Evolutionary conservation across 2,329 filamentous ascomycete species (phyloP), one percentile per base, ranked within the genome.

Genomic region (Fusarium newnesense): DNA sequence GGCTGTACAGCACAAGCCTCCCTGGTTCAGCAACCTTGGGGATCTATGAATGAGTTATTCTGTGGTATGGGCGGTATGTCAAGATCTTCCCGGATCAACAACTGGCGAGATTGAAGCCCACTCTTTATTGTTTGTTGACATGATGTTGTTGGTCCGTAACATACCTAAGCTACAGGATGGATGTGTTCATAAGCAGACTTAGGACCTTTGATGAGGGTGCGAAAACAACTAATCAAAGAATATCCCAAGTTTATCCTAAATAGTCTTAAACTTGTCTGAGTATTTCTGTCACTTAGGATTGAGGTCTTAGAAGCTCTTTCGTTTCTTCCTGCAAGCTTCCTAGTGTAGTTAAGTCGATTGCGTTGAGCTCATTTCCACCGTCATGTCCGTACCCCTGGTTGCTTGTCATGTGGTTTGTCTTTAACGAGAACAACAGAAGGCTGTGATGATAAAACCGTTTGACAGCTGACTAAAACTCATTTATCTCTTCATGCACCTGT

Each of bases 341-440:
- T 67, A 75, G 69, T 66, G 58, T 37, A 64, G 70, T 60, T 50
- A 61, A 62, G 64, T 65, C 63, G 47, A 26, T 60, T 62, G 26
- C 30, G 36, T 52, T 40, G 64, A 59, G 64, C 60, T 77, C 76
- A 77, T 77, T 77, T 77, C 76, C 76, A 78, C 74, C 69, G 65
- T 76, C 76, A 73, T 70, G 46, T 47, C 67, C 56, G 58, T 56
- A 42, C 46, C 56, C 37, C 40, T 47, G 59, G 21, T 44, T 49
- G 26, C 43, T 46, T 50, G 49, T 69, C 56, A 69, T 67, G 56
- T 69, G 56, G 64, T 49, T 53, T 54, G 24, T 43, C 47, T 42
- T 64, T 47, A 37, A 47, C 46, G 49, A 32, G 52, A 62, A 47
- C 28, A 32, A 64, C 34, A 44, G 39, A 21, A 30, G 10, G 26